A percentile compares a stretch with the other conserved stretches of the same genome.
These are phyloP conservation scores for Xylariaceae sp. DNA, from an alignment of 2,329 filamentous ascomycete species.

Conservation along the genomic window DNA sequence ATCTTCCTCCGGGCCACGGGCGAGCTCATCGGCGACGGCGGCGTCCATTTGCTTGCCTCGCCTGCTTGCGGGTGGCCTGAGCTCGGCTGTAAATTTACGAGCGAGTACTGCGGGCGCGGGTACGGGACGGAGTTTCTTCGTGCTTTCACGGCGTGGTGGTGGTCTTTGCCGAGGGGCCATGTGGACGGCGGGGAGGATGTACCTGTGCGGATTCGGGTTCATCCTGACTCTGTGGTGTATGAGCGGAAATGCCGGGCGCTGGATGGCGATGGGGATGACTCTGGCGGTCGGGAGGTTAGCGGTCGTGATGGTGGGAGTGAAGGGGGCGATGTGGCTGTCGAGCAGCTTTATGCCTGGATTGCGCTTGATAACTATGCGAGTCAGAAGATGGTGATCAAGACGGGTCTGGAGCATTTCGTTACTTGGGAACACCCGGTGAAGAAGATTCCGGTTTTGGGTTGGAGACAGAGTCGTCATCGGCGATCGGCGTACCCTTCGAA, in stretches of 20 bases:
- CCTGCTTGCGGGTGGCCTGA: slow-evolving; percentile 7
- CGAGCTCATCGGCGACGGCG: slow-evolving; percentile 13
- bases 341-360: slow-evolving; percentile 7
- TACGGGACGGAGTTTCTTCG: slow-evolving; percentile 13
- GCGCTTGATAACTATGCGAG: slow-evolving; percentile 3
- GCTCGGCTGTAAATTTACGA: slow-evolving; percentile 10
- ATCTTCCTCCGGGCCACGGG: slow-evolving; percentile 8
- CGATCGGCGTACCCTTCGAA: background rate
- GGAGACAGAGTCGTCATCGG: slow-evolving; percentile 1
- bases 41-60: slow-evolving; percentile 1
- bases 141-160: slow-evolving; percentile 11
- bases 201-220: background rate
- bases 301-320: background rate
- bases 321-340: background rate
- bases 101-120: slow-evolving; percentile 5
- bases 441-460: slow-evolving; percentile 1
- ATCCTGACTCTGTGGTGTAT: slow-evolving; percentile 1
- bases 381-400: slow-evolving; percentile 17
- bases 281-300: background rate
- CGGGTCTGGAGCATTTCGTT: slow-evolving; percentile 28
- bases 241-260: background rate
- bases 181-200: background rate
- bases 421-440: slow-evolving; percentile 4
- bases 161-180: slow-evolving; percentile 4
- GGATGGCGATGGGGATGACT: background rate